Conservation (phyloP, 305 asterid species). For the Ajuga reptans region DNA sequence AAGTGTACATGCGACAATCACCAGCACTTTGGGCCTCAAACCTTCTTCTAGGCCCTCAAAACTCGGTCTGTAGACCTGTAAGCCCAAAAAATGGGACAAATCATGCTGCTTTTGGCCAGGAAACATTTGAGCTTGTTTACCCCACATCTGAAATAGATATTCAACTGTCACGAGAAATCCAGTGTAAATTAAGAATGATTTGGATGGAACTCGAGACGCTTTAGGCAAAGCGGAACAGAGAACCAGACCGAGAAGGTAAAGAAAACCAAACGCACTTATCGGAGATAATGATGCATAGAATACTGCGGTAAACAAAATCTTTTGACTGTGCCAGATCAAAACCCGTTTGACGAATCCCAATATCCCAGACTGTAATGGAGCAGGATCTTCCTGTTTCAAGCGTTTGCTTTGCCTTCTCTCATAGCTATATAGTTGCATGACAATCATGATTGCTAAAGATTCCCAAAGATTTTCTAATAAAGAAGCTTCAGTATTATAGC, state of each 20-base stretch:
- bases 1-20: slow-evolving; percentile 76
- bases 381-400: slow-evolving; percentile 50
- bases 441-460: slow-evolving; percentile 71
- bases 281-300: slow-evolving; percentile 81
- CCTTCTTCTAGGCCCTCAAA: slow-evolving; percentile 78
- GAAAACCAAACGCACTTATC: slow-evolving; percentile 67
- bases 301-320: slow-evolving; percentile 55
- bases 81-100: slow-evolving; percentile 60
- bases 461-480: slow-evolving; percentile 63
- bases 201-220: slow-evolving; percentile 73
- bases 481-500: slow-evolving; percentile 57
- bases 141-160: slow-evolving; percentile 88
- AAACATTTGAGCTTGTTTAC: slow-evolving; percentile 69
- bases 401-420: slow-evolving; percentile 82
- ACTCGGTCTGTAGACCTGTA: slow-evolving; percentile 47
- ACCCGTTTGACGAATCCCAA: slow-evolving; percentile 65
- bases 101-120: slow-evolving; percentile 68
- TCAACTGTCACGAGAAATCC: slow-evolving; percentile 63
- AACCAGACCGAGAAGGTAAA: slow-evolving; percentile 75
- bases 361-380: slow-evolving; percentile 51
- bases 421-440: slow-evolving; percentile 91
- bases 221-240: slow-evolving; percentile 67
- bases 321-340: slow-evolving; percentile 84
- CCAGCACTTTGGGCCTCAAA: slow-evolving; percentile 76
- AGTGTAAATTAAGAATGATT: slow-evolving; percentile 59